Percentiles rank a stretch among this genome's conserved stretches.
Evolutionary conservation across 2,329 filamentous ascomycete genomes (phyloP).

Genomic region (Simplicillium aogashimaense): DNA sequence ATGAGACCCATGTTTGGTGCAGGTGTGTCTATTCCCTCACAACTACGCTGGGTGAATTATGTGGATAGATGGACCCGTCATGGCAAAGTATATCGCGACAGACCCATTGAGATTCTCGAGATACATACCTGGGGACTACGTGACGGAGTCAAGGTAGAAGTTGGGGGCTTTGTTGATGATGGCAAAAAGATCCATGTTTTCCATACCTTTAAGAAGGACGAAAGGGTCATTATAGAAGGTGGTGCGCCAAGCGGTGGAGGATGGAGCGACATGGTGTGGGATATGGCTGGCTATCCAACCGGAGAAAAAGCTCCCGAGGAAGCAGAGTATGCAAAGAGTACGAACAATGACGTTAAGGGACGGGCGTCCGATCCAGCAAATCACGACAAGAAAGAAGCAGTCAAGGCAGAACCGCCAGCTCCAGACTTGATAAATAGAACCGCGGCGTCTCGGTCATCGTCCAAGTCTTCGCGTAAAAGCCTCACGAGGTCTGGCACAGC

Average conservation of each 20-base stretch:
- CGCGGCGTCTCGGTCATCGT: constrained; percentile 9
- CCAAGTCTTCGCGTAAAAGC: background rate
- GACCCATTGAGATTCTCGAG: constrained; percentile 75
- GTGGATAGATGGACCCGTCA: constrained; percentile 74
- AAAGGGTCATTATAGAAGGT: constrained; percentile 59
- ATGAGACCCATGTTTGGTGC: constrained; percentile 86
- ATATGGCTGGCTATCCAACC: constrained; percentile 34
- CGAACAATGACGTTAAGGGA: constrained; percentile 13
- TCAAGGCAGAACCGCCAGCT: constrained; percentile 1
- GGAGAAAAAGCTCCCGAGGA: constrained; percentile 25
- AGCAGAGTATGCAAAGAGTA: constrained; percentile 19
- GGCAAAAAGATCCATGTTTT: constrained; percentile 77
- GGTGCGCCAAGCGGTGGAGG: constrained; percentile 38
- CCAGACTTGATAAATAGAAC: background rate
- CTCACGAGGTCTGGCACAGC: constrained; percentile 20
- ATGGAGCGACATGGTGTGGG: constrained; percentile 41
- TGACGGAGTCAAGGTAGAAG: constrained; percentile 76
- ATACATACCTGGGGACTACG: constrained; percentile 83
- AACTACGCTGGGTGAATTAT: constrained; percentile 79
- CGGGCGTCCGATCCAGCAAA: constrained; percentile 5
- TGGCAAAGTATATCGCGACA: constrained; percentile 72
- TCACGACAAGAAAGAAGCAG: background rate
- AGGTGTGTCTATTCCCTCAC: constrained; percentile 88
- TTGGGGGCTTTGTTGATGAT: constrained; percentile 82
- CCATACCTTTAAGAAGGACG: constrained; percentile 67